phyloP scores from a whole-genome alignment of 1,284 basidiomycete species.

The Ganoderma lingzhi region DNA sequence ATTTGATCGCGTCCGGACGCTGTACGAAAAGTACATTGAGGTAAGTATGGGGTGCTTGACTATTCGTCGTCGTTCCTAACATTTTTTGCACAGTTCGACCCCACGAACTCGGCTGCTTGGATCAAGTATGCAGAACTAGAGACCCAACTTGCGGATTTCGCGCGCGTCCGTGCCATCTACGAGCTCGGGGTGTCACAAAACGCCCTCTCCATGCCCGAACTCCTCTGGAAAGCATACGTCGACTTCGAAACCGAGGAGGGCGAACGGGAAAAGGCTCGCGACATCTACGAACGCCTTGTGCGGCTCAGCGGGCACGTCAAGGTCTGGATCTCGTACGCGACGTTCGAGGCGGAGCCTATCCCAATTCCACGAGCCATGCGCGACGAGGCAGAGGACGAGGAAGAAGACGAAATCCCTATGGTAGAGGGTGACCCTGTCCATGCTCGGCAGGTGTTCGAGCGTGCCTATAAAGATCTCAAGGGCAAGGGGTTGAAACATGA shows the following conservation, averaged over 20 bases:
- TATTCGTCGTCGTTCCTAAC: neutral
- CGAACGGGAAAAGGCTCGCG: slow-evolving; percentile 85
- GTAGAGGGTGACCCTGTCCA: slow-evolving; percentile 58
- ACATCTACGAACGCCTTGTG: slow-evolving; percentile 92
- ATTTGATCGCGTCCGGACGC: slow-evolving; percentile 91
- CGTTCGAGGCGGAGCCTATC: slow-evolving; percentile 78
- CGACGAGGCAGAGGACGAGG: slow-evolving; percentile 79
- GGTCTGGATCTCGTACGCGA: slow-evolving; percentile 85
- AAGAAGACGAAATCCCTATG: slow-evolving; percentile 37
- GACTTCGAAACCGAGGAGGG: slow-evolving; percentile 97
- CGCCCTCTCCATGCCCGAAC: slow-evolving; percentile 97
- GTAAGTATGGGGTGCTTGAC: slow-evolving; percentile 48
- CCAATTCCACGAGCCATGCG: slow-evolving; percentile 70
- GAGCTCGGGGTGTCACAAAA: slow-evolving; percentile 93
- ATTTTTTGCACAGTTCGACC: slow-evolving; percentile 71
- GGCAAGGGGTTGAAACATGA: slow-evolving; percentile 85
- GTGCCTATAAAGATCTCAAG: slow-evolving; percentile 88
- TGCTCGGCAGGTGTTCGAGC: slow-evolving; percentile 83
- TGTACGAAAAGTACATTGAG: slow-evolving; percentile 96
- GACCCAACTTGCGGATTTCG: slow-evolving; percentile 89
- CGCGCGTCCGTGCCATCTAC: slow-evolving; percentile 94
- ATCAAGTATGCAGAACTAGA: slow-evolving; percentile 98
- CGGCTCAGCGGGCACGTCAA: slow-evolving; percentile 94
- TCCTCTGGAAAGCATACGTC: slow-evolving; percentile 98
- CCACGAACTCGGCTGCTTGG: slow-evolving; percentile 93